A percentile compares a stretch with the other conserved stretches of the same genome.
These are phyloP conservation scores for Novymonas esmeraldas DNA, from an alignment of 208 protist species.

Conservation along the genomic window DNA sequence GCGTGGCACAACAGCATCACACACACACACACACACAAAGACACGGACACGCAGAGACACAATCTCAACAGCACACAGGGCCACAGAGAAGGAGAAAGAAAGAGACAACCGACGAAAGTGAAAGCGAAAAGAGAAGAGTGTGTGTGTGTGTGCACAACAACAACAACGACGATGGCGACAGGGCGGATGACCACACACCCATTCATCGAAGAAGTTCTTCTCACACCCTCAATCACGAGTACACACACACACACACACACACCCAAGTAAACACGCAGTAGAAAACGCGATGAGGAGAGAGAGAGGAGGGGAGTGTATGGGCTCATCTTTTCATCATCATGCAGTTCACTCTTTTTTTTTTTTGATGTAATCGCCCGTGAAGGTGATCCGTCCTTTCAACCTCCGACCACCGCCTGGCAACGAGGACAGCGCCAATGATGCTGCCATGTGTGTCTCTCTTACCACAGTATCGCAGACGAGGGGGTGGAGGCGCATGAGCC, in stretches of 20 bases:
- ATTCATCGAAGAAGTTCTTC: background rate
- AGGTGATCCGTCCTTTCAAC: too few species aligned
- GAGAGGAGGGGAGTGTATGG: background rate
- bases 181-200: background rate
- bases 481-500: too few species aligned
- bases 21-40: too few species aligned
- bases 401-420: too few species aligned
- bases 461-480: too few species aligned
- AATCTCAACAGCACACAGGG: too few species aligned
- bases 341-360: background rate
- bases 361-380: background rate
- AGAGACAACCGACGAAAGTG: background rate
- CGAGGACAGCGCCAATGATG: too few species aligned
- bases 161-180: background rate
- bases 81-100: too few species aligned
- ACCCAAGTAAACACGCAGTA: background rate
- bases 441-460: too few species aligned
- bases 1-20: too few species aligned
- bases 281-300: background rate
- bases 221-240: too few species aligned
- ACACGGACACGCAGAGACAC: too few species aligned
- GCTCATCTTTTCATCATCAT: background rate
- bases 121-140: background rate
- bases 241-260: background rate
- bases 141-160: background rate